These are phyloP conservation scores for California macrophylla DNA, from an alignment of 441 rosid species.

Conservation along the genomic window DNA sequence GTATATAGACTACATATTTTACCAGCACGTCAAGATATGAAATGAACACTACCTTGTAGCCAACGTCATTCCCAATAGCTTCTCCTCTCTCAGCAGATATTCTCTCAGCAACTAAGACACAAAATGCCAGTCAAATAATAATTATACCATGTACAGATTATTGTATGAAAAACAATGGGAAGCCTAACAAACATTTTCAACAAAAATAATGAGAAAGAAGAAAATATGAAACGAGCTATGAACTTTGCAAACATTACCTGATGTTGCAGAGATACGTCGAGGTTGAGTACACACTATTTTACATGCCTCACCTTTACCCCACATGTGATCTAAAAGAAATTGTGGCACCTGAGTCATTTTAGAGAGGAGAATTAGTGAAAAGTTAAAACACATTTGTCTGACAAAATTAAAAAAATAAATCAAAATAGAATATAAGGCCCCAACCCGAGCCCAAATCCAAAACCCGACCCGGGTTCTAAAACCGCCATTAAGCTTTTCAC, in stretches of 20 bases:
- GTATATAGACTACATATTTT: neutral
- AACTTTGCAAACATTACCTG: conserved; percentile 39
- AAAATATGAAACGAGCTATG: conserved; percentile 7
- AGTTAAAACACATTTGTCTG: neutral
- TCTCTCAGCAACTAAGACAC: conserved; percentile 73
- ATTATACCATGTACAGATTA: conserved; percentile 14
- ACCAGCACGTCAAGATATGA: neutral
- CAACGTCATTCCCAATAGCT: conserved; percentile 61
- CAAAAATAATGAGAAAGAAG: neutral
- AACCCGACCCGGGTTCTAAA: neutral
- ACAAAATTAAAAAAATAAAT: too few species aligned
- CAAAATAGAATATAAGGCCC: neutral
- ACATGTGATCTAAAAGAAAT: conserved; percentile 68
- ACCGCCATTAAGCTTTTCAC: neutral
- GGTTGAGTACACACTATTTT: conserved; percentile 96
- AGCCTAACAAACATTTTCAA: neutral
- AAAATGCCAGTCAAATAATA: conserved; percentile 17
- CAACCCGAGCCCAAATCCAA: neutral
- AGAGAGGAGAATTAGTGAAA: neutral
- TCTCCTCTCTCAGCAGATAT: conserved; percentile 85
- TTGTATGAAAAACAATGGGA: neutral
- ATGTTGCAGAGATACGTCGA: conserved; percentile 90
- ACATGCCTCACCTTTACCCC: conserved; percentile 68
- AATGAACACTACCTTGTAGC: conserved; percentile 64
- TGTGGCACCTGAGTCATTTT: conserved; percentile 66